Base-by-base conservation (phyloP, 164 flowering plant species). In the Sextonia rubra region DNA sequence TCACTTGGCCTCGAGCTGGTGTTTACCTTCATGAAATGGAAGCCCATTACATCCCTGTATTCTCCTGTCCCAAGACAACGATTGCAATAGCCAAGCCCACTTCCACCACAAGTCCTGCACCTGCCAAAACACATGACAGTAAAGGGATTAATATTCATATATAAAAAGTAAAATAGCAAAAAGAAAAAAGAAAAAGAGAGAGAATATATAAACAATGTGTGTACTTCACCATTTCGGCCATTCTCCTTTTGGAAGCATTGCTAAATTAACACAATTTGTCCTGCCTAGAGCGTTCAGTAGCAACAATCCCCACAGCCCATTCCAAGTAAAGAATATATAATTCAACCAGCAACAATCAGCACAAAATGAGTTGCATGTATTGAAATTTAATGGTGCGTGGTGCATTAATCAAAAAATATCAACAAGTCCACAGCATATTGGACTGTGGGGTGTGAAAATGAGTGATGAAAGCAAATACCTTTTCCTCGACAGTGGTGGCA, bases 161-260 rank as follows among this genome's bases (percentile, higher is more conserved):
- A 37, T 37, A 7, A 7, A 27, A 20, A 29, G 26, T 11, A n/a
- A 64, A 70, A 47, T 20, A 68, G 69, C 22, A 47, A 22, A 17
- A 22, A 65, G 18, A 8, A n/a, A 4, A 17, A 6, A 70, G 25
- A 1, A 63, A 20, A 3, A 17, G 61, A 12, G 8, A 15, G n/a
- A 69, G 18, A 4, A 15, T 14, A 37, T 61, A 47, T 44, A 20
- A n/a, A 52, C 26, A 64, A 14, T 14, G 12, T 47, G 12, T 47
- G 26, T 71, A 73, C 67, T 80, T 82, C 78, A 93, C 98, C 98
- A 93, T 90, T 88, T 87, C 32, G 97, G 98, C 98, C 98, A 93
- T 77, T 88, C 91, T 27, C 97, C 97, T 78, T 80, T 87, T 0
- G 98, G 98, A 75, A 93, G 96, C 92, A 91, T 83, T 63, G 71